Evolutionary conservation across 257 asterid species (phyloP), one percentile per base, ranked within the genome.

Genomic region (Pogostemon cablin): DNA sequence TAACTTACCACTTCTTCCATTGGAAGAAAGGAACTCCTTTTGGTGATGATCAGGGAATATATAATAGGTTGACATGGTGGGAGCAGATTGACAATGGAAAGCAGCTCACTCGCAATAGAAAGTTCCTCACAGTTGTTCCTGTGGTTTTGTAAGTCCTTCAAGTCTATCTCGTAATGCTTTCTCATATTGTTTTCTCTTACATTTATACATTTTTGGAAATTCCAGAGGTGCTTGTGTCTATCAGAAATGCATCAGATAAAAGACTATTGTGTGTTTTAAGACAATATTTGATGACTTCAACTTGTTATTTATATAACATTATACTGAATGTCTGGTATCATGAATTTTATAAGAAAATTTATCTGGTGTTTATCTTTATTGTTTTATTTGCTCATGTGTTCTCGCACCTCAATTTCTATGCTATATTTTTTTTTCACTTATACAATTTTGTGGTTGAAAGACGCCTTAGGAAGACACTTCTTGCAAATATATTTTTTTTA

Each of bases 1-100:
- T 90, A 25, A 90, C 97, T 10, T 91, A 91, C 79, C 96, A 87
- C 74, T 88, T 87, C 81, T 91, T 91, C 84, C 97, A 91, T 63
- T 91, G 97, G 97, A 87, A 86, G 81, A 91, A 91, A 83, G 97
- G 97, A 77, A 91, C 97, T 34, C 97, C 97, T 3, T 91, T 91
- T 77, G 88, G 96, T 77, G 97, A 91, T 82, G 97, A 91, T 76
- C 97, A 91, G 85, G 97, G 97, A 44, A 88, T 91, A 42, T 91
- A 91, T 75, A 91, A 91, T 82, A 65, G 86, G 12, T 79, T 91
- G 84, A 91, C 97, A 49, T 91, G 97, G 97, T 91, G 97, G 97
- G 97, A 91, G 80, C 97, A 91, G 82, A 85, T 91, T 20, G 97
- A 91, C 83, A 81, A 83, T 72, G 97, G 97, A 72, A 84, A 87